These are phyloP conservation scores for Sisymbrium altissimum DNA, from an alignment of 345 rosid genomes.

Conservation along the genomic window DNA sequence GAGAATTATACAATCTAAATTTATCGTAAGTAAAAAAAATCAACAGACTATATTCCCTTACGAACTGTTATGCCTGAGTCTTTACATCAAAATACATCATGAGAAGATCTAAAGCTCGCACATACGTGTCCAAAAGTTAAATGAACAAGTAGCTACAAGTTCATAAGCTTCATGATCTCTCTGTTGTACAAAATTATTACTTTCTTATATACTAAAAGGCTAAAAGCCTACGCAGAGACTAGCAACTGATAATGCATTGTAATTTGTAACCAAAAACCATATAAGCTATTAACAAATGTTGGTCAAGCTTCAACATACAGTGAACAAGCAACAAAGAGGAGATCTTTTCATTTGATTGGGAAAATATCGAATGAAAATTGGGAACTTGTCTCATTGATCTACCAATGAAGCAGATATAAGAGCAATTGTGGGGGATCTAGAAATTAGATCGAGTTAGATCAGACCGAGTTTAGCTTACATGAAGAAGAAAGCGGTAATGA, in stretches of 20 bases:
- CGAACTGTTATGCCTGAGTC: neutral
- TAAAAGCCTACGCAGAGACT: neutral
- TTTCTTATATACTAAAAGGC: neutral
- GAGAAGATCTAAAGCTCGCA: neutral
- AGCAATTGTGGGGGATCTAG: neutral
- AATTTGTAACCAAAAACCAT: constrained; percentile 1
- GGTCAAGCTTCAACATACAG: constrained; percentile 4
- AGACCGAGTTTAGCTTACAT: constrained; percentile 51
- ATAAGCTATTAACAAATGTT: neutral
- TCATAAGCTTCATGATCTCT: neutral
- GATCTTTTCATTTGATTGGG: neutral
- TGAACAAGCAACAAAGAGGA: neutral
- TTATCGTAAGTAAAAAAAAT: neutral
- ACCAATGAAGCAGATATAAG: neutral
- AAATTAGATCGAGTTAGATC: constrained; percentile 25
- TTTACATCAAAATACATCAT: neutral
- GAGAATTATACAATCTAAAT: neutral
- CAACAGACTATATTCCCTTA: neutral
- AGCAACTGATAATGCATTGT: neutral
- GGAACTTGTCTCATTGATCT: no score
- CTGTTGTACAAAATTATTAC: no score
- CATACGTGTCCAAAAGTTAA: neutral
- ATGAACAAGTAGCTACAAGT: neutral
- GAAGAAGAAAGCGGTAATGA: constrained; percentile 81
- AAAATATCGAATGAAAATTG: neutral